Conservation (phyloP, 768 basidiomycete genomes). For the Suillus paluster region DNA sequence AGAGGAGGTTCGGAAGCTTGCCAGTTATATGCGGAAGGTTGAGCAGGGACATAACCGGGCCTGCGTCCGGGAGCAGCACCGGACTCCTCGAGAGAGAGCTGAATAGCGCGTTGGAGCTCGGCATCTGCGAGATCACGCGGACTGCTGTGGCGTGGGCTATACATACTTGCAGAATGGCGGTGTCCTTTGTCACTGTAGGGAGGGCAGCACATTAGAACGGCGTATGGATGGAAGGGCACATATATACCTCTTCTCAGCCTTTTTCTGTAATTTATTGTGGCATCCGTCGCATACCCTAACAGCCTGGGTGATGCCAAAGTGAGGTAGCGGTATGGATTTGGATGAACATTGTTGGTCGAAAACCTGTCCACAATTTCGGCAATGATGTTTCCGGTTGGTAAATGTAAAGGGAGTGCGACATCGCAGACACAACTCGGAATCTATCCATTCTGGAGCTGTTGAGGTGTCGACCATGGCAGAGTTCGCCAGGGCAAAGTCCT, state of each 20-base stretch:
- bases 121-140: conserved; percentile 75
- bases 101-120: conserved; percentile 92
- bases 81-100: conserved; percentile 85
- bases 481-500: conserved; percentile 67
- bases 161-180: conserved; percentile 58
- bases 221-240: conserved; percentile 7
- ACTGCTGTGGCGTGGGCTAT: conserved; percentile 55
- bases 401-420: conserved; percentile 92
- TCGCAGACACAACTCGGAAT: conserved; percentile 92
- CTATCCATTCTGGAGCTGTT: conserved; percentile 96
- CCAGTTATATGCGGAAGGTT: conserved; percentile 59
- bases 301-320: conserved; percentile 90
- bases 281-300: conserved; percentile 96
- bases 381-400: conserved; percentile 98
- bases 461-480: conserved; percentile 90
- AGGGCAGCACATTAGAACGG: neutral
- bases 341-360: conserved; percentile 95
- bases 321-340: conserved; percentile 82
- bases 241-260: conserved; percentile 58
- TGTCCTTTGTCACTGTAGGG: conserved; percentile 49
- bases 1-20: conserved; percentile 70
- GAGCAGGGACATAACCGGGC: conserved; percentile 70
- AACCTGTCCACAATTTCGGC: conserved; percentile 95
- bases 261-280: conserved; percentile 73
- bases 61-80: conserved; percentile 53